Percentiles rank a stretch among this genome's conserved stretches.
Conservation (phyloP, 768 basidiomycete species). For the Suillus occidentalis region DNA sequence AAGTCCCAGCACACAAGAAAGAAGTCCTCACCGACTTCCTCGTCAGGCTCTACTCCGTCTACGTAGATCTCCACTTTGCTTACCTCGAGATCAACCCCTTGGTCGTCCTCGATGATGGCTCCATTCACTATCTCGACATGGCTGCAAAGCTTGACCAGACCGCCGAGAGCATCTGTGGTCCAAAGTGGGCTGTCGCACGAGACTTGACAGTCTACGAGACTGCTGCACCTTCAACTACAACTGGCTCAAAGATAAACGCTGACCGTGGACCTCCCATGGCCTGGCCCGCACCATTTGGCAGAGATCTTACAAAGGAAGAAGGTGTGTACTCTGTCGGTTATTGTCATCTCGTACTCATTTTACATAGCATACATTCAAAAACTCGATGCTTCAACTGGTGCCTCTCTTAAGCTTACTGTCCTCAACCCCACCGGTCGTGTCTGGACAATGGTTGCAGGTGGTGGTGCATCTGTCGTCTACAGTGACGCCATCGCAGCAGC, state of each 20-base stretch:
- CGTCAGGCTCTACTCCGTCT: conserved; percentile 92
- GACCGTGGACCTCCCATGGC: conserved; percentile 99
- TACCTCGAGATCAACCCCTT: conserved; percentile 99
- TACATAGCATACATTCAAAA: conserved; percentile 90
- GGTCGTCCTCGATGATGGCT: conserved; percentile 80
- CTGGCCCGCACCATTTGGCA: conserved; percentile 94
- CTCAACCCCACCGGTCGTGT: conserved; percentile 92
- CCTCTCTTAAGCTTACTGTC: conserved; percentile 97
- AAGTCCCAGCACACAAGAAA: conserved; percentile 84
- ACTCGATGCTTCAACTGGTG: conserved; percentile 94
- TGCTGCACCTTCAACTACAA: conserved; percentile 36
- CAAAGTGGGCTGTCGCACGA: conserved; percentile 98
- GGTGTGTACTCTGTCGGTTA: conserved; percentile 4
- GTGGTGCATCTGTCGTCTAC: conserved; percentile 76
- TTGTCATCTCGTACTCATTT: background rate
- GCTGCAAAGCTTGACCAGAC: conserved; percentile 99
- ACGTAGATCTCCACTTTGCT: conserved; percentile 98
- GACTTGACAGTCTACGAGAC: conserved; percentile 77
- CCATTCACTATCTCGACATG: conserved; percentile 98
- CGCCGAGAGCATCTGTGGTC: conserved; percentile 95
- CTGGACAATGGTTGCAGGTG: conserved; percentile 99
- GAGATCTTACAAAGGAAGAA: conserved; percentile 97
- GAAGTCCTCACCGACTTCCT: conserved; percentile 95
- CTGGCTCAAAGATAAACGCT: conserved; percentile 60
- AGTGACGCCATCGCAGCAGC: conserved; percentile 84